A percentile compares a stretch with the other conserved stretches of the same genome.
Evolutionary conservation across 441 rosid genomes (phyloP).

Genomic region (Jatropha podagrica): DNA sequence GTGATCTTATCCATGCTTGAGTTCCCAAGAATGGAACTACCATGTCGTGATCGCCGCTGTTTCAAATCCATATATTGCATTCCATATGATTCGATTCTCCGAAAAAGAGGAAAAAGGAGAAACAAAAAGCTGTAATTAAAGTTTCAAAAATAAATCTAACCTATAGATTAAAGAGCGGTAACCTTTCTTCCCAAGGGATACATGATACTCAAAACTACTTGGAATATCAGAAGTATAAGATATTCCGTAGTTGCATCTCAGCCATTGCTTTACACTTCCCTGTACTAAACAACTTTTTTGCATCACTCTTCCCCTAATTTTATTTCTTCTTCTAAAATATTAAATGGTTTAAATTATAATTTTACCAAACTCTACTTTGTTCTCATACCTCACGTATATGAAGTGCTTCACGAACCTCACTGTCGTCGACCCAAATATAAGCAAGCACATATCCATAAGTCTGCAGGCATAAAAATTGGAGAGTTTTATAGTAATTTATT

Average conservation of each 20-base stretch:
- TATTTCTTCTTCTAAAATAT: too few species aligned
- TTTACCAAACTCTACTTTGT: too few species aligned
- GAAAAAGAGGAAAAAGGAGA: too few species aligned
- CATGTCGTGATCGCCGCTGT: too few species aligned
- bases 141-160: conserved; percentile 26
- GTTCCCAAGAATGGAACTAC: too few species aligned
- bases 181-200: conserved; percentile 43
- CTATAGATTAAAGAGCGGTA: conserved; percentile 63
- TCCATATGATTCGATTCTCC: too few species aligned
- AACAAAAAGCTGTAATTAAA: too few species aligned
- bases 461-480: conserved; percentile 24
- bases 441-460: conserved; percentile 41
- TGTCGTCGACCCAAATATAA: conserved; percentile 47
- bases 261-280: conserved; percentile 50
- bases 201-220: conserved; percentile 41
- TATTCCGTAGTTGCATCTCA: conserved; percentile 45
- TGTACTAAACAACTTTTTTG: conserved; percentile 2
- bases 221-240: conserved; percentile 37
- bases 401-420: too few species aligned
- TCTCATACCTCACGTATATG: conserved; percentile 41
- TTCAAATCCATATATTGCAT: too few species aligned
- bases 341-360: too few species aligned
- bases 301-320: background rate
- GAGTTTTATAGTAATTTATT: too few species aligned
- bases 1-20: too few species aligned